Evolutionary conservation across 257 asterid genomes (phyloP).

Genomic region (Petunia secreta): DNA sequence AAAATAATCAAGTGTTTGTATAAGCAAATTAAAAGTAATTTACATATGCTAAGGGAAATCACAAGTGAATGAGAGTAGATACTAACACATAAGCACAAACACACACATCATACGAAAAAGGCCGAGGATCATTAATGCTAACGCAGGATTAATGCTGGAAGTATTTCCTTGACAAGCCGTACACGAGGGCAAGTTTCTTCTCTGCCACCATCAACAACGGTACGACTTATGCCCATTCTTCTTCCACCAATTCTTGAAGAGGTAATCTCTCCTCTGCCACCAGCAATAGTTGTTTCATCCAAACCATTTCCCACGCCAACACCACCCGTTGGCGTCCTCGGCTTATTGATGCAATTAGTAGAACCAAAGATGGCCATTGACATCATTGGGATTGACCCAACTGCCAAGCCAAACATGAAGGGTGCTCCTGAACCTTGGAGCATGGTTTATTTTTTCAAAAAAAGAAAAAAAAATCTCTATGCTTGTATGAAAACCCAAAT

Average conservation of each 20-base stretch:
- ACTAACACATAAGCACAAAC: not conserved
- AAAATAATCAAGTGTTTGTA: not conserved
- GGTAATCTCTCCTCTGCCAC: constrained; percentile 11
- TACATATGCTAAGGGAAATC: not conserved
- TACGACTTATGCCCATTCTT: not conserved
- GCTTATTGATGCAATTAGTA: constrained; percentile 17
- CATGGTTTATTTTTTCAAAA: not conserved
- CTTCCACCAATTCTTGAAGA: constrained; percentile 11
- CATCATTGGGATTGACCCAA: constrained; percentile 26
- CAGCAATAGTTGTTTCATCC: not conserved
- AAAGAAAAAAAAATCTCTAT: not conserved
- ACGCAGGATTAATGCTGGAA: constrained; percentile 17
- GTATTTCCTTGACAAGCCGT: constrained; percentile 22
- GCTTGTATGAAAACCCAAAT: not conserved
- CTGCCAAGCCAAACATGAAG: constrained; percentile 23
- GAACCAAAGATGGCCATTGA: constrained; percentile 21
- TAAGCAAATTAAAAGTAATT: not conserved
- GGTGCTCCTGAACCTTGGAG: constrained; percentile 23
- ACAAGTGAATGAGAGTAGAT: constrained; percentile 7
- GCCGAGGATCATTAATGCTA: not conserved
- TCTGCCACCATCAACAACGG: not conserved
- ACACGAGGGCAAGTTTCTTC: constrained; percentile 14
- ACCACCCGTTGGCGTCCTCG: not conserved
- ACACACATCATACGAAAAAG: not conserved
- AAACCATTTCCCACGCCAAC: not conserved